Evolutionary conservation across 768 basidiomycete species (phyloP).

Genomic region (Basidioascus undulatus): DNA sequence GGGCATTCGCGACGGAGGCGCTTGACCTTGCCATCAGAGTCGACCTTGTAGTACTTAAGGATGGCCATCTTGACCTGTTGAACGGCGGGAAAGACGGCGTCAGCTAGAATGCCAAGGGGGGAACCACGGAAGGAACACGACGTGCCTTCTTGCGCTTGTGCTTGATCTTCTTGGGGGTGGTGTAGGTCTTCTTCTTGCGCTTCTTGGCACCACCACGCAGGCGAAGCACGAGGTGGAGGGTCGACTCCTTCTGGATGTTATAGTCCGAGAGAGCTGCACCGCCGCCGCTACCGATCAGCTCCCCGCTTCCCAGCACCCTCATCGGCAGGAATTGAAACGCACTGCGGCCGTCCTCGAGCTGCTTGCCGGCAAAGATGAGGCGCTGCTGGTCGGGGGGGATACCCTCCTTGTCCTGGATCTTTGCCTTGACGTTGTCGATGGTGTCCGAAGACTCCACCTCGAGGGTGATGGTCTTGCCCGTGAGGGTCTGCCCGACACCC

Average conservation of each 20-base stretch:
- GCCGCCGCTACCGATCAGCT: neutral
- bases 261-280: constrained; percentile 71
- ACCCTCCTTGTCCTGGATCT: constrained; percentile 96
- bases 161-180: constrained; percentile 53
- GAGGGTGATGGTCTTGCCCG: constrained; percentile 96
- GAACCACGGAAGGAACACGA: neutral
- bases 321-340: constrained; percentile 19
- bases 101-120: neutral
- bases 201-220: constrained; percentile 99
- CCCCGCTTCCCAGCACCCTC: constrained; percentile 9
- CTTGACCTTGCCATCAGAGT: constrained; percentile 98
- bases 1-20: constrained; percentile 92
- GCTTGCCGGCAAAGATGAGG: constrained; percentile 96
- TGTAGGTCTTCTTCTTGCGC: constrained; percentile 99
- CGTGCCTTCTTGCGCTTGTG: constrained; percentile 97
- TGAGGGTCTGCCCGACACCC: constrained; percentile 19
- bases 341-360: constrained; percentile 97
- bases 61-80: constrained; percentile 99
- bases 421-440: constrained; percentile 93
- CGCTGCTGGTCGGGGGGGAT: constrained; percentile 55
- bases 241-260: constrained; percentile 99
- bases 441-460: constrained; percentile 95
- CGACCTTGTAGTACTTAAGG: constrained; percentile 99
- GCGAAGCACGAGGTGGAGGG: constrained; percentile 86
- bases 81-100: neutral